Conservation (phyloP, 768 basidiomycete genomes). For the Amanita pseudoporphyria region DNA sequence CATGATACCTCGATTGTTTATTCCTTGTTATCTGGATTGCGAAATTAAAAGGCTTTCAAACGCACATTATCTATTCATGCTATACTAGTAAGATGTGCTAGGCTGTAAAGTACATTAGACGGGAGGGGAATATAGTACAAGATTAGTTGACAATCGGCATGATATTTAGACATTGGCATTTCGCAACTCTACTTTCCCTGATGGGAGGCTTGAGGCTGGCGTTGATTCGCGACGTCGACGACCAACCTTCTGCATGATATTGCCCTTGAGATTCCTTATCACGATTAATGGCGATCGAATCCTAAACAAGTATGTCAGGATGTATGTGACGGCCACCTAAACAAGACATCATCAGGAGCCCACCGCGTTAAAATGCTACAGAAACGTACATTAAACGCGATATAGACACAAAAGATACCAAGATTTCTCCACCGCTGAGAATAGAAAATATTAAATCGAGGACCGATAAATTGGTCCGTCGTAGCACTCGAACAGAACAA, state of each 20-base stretch:
- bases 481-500: constrained; percentile 43
- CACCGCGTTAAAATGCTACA: background rate
- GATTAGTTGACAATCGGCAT: background rate
- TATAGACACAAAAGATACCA: constrained; percentile 40
- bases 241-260: constrained; percentile 5
- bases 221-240: background rate
- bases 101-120: background rate
- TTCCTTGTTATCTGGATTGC: background rate
- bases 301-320: constrained; percentile 50
- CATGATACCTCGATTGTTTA: constrained; percentile 14
- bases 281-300: constrained; percentile 22
- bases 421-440: constrained; percentile 40
- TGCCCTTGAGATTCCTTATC: constrained; percentile 4
- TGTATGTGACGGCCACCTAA: constrained; percentile 36
- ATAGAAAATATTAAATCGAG: constrained; percentile 54
- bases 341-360: background rate
- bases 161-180: background rate
- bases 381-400: constrained; percentile 33
- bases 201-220: background rate
- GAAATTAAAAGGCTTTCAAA: background rate
- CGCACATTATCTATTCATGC: background rate
- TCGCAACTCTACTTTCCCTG: background rate
- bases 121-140: background rate
- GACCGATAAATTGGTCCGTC: constrained; percentile 46
- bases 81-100: background rate